Conservation (phyloP, 2,329 filamentous ascomycete genomes). For the Trichoderma arundinaceum region DNA sequence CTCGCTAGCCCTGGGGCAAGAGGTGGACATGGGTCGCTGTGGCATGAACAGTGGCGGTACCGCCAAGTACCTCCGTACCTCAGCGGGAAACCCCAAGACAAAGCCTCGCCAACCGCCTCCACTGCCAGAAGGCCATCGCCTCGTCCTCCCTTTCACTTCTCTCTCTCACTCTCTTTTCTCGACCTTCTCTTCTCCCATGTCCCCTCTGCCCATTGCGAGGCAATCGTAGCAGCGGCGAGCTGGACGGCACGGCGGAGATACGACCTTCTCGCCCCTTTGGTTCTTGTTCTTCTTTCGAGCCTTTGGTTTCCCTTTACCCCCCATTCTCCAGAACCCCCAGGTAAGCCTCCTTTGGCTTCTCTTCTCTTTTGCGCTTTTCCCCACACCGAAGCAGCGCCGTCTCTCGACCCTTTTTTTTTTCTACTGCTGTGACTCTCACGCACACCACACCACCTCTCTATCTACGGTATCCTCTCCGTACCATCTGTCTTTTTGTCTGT, state of each 20-base stretch:
- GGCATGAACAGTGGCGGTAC: conserved; percentile 6
- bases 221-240: conserved; percentile 48
- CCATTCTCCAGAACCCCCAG: conserved; percentile 31
- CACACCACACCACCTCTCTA: conserved; percentile 10
- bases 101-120: conserved; percentile 40
- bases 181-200: conserved; percentile 40
- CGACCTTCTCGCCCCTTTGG: conserved; percentile 34
- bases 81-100: neutral
- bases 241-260: conserved; percentile 44
- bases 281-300: conserved; percentile 33
- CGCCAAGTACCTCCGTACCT: neutral
- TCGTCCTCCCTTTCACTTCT: conserved; percentile 36
- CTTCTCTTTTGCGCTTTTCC: conserved; percentile 29
- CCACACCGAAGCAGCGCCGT: conserved; percentile 28
- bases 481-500: conserved; percentile 14
- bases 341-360: conserved; percentile 40
- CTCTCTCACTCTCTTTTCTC: conserved; percentile 31
- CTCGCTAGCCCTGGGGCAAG: neutral
- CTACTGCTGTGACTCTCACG: conserved; percentile 20
- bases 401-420: conserved; percentile 30
- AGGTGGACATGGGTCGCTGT: neutral
- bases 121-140: conserved; percentile 37
- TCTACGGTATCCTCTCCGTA: neutral
- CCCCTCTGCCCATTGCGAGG: conserved; percentile 49
- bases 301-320: conserved; percentile 23